A percentile compares a stretch with the other conserved stretches of the same genome.
Conservation (phyloP, 805 yeast species). For the Ogataea siamensis region DNA sequence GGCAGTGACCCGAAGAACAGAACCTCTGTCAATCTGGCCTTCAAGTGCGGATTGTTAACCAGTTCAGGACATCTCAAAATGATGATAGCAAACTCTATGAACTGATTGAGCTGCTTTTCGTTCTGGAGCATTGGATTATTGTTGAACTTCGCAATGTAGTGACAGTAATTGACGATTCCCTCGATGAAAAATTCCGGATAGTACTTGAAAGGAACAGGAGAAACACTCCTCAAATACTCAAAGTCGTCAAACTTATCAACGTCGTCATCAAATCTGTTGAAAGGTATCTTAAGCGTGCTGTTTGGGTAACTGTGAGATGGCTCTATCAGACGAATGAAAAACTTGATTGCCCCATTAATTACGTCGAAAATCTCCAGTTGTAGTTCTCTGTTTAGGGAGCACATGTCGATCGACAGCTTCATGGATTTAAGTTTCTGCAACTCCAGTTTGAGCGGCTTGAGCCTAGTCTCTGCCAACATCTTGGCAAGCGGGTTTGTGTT, state of each 20-base stretch:
- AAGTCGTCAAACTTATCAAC: conserved; percentile 72
- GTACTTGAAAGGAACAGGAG: conserved; percentile 76
- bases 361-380: conserved; percentile 75
- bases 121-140: conserved; percentile 56
- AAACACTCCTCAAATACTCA: conserved; percentile 60
- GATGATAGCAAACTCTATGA: conserved; percentile 70
- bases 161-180: conserved; percentile 71
- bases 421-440: conserved; percentile 40
- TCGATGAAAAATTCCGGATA: conserved; percentile 86
- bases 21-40: conserved; percentile 77
- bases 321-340: conserved; percentile 68
- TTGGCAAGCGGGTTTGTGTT: conserved; percentile 30
- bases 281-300: conserved; percentile 48
- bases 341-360: conserved; percentile 70
- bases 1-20: conserved; percentile 73
- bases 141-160: conserved; percentile 55
- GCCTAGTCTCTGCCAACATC: conserved; percentile 27
- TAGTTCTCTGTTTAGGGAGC: conserved; percentile 53
- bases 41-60: conserved; percentile 90
- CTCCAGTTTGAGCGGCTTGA: conserved; percentile 34
- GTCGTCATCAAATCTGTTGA: conserved; percentile 57
- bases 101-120: conserved; percentile 48
- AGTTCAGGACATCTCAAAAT: conserved; percentile 81
- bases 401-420: conserved; percentile 59
- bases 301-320: conserved; percentile 66